phyloP scores from a whole-genome alignment of 1,284 basidiomycete species.

The Ustilago trichophora region DNA sequence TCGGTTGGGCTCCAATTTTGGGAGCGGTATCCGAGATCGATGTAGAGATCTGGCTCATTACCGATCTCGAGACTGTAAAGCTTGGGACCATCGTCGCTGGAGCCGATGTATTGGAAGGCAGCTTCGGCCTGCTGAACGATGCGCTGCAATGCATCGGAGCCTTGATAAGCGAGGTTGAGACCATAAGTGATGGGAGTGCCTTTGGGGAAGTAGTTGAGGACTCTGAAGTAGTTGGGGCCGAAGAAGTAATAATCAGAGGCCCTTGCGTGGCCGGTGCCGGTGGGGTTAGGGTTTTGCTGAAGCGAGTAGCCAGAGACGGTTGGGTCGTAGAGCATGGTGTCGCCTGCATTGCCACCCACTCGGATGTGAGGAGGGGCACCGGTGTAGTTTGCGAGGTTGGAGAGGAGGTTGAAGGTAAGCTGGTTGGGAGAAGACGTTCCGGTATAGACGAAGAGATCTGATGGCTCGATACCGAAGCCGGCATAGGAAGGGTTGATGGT shows the following conservation, averaged over 20 bases:
- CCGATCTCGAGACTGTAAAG: slow-evolving; percentile 56
- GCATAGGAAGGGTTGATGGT: slow-evolving; percentile 50
- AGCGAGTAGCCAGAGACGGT: slow-evolving; percentile 18
- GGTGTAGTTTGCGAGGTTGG: slow-evolving; percentile 52
- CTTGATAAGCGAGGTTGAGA: slow-evolving; percentile 51
- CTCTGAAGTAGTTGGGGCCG: slow-evolving; percentile 48
- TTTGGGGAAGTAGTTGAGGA: slow-evolving; percentile 31
- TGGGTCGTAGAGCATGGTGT: slow-evolving; percentile 44
- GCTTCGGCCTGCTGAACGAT: slow-evolving; percentile 38
- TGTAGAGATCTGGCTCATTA: slow-evolving; percentile 57
- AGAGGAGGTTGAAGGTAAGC: slow-evolving; percentile 50
- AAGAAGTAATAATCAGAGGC: slow-evolving; percentile 31
- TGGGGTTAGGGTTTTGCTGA: slow-evolving; percentile 25
- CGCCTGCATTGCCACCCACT: slow-evolving; percentile 52
- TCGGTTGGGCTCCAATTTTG: slow-evolving; percentile 27
- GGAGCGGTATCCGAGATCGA: slow-evolving; percentile 41
- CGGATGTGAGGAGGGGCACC: slow-evolving; percentile 53
- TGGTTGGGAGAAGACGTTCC: slow-evolving; percentile 36
- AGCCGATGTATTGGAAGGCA: slow-evolving; percentile 29
- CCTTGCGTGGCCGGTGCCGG: slow-evolving; percentile 22
- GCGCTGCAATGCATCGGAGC: slow-evolving; percentile 30
- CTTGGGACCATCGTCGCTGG: slow-evolving; percentile 20
- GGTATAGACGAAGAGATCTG: slow-evolving; percentile 50
- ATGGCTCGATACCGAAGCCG: slow-evolving; percentile 57
- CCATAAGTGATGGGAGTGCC: slow-evolving; percentile 56